Conservation (phyloP, 1,284 basidiomycete species). For the Cerioporus squamosus region DNA sequence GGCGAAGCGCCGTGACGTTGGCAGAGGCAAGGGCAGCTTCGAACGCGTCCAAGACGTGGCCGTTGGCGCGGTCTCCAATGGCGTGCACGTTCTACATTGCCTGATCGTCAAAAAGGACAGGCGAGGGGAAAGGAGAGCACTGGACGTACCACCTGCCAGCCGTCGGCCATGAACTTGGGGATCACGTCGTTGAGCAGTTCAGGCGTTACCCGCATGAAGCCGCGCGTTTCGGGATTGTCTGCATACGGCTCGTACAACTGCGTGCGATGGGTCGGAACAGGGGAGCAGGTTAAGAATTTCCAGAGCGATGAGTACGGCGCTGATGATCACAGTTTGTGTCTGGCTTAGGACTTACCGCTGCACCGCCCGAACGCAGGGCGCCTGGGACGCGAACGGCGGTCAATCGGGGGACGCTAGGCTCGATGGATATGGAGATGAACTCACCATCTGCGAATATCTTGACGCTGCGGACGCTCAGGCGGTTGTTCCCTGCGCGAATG, state of each 20-base stretch:
- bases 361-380: constrained; percentile 88
- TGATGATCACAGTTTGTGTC: neutral
- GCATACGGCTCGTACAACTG: constrained; percentile 80
- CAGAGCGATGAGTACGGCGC: neutral
- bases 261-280: neutral
- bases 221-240: constrained; percentile 77
- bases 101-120: neutral
- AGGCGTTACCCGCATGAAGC: constrained; percentile 77
- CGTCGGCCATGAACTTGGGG: constrained; percentile 72
- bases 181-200: constrained; percentile 68
- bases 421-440: constrained; percentile 8
- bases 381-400: constrained; percentile 44
- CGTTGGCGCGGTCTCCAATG: constrained; percentile 91
- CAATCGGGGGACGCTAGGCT: constrained; percentile 3
- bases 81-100: constrained; percentile 85
- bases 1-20: constrained; percentile 68
- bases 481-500: constrained; percentile 58
- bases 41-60: constrained; percentile 82
- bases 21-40: constrained; percentile 64
- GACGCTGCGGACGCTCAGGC: constrained; percentile 77
- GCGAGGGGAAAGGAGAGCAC: neutral
- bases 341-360: constrained; percentile 63
- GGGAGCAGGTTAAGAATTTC: too few relatives aligned
- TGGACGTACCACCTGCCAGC: constrained; percentile 77
- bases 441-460: constrained; percentile 90